phyloP scores from a whole-genome alignment of 2,329 filamentous ascomycete species.

The Diaporthe sp. region DNA sequence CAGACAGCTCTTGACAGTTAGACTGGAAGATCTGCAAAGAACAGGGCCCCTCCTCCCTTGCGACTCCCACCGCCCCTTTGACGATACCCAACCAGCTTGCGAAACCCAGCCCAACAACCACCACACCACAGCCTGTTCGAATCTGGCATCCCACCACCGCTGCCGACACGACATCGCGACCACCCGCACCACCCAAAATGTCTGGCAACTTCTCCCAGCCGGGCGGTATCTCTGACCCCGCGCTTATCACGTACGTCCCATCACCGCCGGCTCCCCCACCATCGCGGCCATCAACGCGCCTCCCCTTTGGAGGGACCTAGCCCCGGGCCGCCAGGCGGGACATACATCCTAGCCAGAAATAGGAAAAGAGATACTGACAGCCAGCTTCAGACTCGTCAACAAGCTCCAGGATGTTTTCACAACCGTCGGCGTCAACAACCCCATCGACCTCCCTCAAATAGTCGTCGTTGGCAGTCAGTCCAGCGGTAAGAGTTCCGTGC shows the following conservation, averaged over 20 bases:
- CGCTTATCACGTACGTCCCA: conserved; percentile 72
- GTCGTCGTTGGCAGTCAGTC: conserved; percentile 98
- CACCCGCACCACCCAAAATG: conserved; percentile 26
- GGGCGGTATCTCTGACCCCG: conserved; percentile 76
- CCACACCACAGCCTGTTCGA: not conserved
- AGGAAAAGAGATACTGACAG: conserved; percentile 24
- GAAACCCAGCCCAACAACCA: conserved; percentile 28
- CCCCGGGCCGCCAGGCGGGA: not conserved
- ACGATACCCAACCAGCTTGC: conserved; percentile 31
- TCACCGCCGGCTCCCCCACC: not conserved
- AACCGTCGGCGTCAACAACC: conserved; percentile 98
- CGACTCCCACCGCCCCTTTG: conserved; percentile 33
- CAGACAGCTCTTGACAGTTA: conserved; percentile 7
- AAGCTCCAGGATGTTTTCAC: conserved; percentile 99
- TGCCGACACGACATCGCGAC: conserved; percentile 23
- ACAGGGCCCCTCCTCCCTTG: conserved; percentile 30
- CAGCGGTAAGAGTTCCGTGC: conserved; percentile 98
- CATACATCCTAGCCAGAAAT: not conserved
- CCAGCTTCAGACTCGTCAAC: conserved; percentile 82
- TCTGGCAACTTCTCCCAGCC: conserved; percentile 45
- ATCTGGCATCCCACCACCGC: conserved; percentile 32
- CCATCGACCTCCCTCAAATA: conserved; percentile 98
- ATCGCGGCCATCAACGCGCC: conserved; percentile 31
- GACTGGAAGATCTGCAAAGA: conserved; percentile 26
- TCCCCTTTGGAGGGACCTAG: not conserved